A percentile compares a stretch with the other conserved stretches of the same genome.
Conservation (phyloP, 108 stramenopile genomes). For the Parmales sp. region DNA sequence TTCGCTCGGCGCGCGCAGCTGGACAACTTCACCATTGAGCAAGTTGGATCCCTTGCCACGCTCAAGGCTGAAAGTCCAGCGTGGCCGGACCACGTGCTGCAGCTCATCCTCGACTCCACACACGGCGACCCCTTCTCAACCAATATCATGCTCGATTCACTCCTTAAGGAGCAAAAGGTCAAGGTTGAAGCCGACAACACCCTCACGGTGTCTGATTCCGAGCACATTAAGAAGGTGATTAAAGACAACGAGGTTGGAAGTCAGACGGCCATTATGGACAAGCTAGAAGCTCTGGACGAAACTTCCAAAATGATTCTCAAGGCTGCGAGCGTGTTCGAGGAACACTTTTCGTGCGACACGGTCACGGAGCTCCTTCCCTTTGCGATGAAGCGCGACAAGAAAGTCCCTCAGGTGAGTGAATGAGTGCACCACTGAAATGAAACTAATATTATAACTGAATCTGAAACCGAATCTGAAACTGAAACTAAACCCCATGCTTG, state of each 20-base stretch:
- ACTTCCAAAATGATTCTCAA: not conserved
- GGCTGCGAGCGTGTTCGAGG: not conserved
- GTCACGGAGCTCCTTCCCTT: conserved; percentile 10
- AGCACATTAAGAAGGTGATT: not conserved
- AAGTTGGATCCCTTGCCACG: no score
- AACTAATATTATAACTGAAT: no score
- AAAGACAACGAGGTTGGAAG: not conserved
- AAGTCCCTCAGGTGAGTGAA: no score
- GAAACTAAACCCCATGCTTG: no score
- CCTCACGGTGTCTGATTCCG: not conserved
- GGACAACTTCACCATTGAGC: no score
- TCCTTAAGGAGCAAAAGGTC: not conserved
- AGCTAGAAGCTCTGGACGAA: not conserved
- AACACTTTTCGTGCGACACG: not conserved
- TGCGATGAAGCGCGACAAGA: not conserved
- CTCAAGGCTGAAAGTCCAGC: no score
- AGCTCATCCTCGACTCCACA: not conserved
- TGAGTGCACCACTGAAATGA: no score
- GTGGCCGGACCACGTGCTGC: not conserved
- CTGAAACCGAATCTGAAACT: no score
- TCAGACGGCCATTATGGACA: not conserved
- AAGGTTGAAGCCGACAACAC: no score
- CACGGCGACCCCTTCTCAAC: not conserved
- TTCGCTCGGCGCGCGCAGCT: no score
- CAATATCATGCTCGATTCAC: not conserved